Evolutionary conservation across 208 protist species (phyloP), one percentile per base, ranked within the genome.

Genomic region (Zelonia costaricensis): DNA sequence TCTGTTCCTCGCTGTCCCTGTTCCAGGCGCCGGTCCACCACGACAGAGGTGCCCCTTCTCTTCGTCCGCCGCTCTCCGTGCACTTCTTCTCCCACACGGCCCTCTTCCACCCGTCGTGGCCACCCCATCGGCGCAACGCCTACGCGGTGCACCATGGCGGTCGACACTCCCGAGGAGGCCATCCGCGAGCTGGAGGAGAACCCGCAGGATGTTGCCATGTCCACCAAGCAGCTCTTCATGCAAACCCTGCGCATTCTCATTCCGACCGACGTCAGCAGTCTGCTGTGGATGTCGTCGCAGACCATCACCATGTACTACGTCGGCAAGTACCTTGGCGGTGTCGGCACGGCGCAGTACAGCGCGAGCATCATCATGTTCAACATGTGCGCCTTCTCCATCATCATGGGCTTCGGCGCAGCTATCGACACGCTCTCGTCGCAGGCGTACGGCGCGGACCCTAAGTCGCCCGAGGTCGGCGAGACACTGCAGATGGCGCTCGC

Each of bases 361-460:
- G 76, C 77, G 22, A 76, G 64, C 18, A 61, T 93, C 61, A 60
- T 82, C 46, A 58, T 89, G n/a, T 87, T 89, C 69, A 86, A 93
- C 69, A 70, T 86, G 42, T 71, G 60, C 18, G 82, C 76, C 20
- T 83, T 88, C 55, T 87, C 77, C 39, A 65, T 93, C 46, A 58
- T 82, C 22, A 72, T 69, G 51, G 82, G 82, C 20, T 79, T 88
- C 45, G 77, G 74, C 44, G 71, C 79, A 4, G 81, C 85, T 25
- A 86, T 92, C 40, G 81, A 92, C 69, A 88, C 85, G 5, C 72
- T 88, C 22, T 76, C 76, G 30, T 86, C 85, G n/a, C 85, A 92
- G 51, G 81, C 85, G 15, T 88, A 74, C 51, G 85, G 85, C 28
- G 62, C 65, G 2, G 65, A 88, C 48, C 62, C 67, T 13, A 73